phyloP scores from a whole-genome alignment of 1,284 basidiomycete species.

The Heimioporus retisporus region DNA sequence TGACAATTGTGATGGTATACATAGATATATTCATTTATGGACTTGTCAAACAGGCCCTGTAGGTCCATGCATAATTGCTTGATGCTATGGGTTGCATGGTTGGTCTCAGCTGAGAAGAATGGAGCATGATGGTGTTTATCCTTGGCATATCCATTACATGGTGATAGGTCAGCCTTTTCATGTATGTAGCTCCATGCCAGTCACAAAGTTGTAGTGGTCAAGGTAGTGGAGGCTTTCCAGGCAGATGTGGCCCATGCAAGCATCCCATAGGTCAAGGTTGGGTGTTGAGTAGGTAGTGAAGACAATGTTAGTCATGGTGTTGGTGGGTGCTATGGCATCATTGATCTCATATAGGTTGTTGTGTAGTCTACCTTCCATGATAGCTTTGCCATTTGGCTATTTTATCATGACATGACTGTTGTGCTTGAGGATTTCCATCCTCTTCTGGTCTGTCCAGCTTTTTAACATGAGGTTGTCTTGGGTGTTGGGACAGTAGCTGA shows the following conservation, averaged over 20 bases:
- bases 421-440: slow-evolving; percentile 4
- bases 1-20: slow-evolving; percentile 14
- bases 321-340: not conserved
- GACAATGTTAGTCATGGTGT: too few relatives aligned
- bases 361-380: not conserved
- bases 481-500: slow-evolving; percentile 25
- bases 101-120: not conserved
- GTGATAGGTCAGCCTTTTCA: not conserved
- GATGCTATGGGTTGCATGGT: not conserved
- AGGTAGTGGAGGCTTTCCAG: too few relatives aligned
- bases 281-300: too few relatives aligned
- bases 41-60: slow-evolving; percentile 15
- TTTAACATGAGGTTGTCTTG: slow-evolving; percentile 21
- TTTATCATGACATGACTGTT: not conserved
- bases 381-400: not conserved
- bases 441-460: slow-evolving; percentile 14
- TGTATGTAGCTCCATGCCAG: not conserved
- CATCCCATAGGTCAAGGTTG: too few relatives aligned
- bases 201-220: too few relatives aligned
- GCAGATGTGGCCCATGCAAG: too few relatives aligned
- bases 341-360: slow-evolving; percentile 2
- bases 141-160: not conserved
- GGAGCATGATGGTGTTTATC: not conserved
- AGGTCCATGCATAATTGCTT: slow-evolving; percentile 20
- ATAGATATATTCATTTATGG: slow-evolving; percentile 6